These are phyloP conservation scores for Capsicum chinense DNA, from an alignment of 257 asterid species.

Conservation along the genomic window DNA sequence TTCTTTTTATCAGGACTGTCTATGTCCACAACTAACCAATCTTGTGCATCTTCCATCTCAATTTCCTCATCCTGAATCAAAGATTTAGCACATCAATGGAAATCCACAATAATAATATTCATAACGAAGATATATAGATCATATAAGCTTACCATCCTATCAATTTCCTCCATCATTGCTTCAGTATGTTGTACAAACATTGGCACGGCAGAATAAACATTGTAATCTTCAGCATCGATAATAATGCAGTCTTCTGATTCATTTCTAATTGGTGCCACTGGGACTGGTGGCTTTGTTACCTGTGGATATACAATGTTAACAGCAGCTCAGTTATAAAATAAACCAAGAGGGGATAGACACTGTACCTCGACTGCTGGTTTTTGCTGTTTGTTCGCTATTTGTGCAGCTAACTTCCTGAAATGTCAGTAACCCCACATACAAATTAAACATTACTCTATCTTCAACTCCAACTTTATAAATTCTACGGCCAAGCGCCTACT, in stretches of 20 bases:
- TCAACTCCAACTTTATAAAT: too few species aligned
- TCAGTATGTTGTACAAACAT: constrained; percentile 77
- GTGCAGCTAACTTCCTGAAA: constrained; percentile 64
- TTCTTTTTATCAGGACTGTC: constrained; percentile 60
- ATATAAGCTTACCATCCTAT: constrained; percentile 60
- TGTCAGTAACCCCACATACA: not conserved
- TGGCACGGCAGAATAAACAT: constrained; percentile 55
- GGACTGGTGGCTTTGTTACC: constrained; percentile 47
- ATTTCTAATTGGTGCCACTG: constrained; percentile 34
- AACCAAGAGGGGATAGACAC: not conserved
- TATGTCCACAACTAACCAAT: constrained; percentile 54
- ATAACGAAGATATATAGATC: not conserved
- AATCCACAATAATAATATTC: not conserved
- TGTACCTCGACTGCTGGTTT: constrained; percentile 32
- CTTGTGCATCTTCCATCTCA: constrained; percentile 67
- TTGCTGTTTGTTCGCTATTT: constrained; percentile 56
- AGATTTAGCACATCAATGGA: constrained; percentile 11
- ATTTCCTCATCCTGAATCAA: constrained; percentile 49
- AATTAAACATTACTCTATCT: not conserved
- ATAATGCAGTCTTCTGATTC: constrained; percentile 46
- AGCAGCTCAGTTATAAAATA: not conserved
- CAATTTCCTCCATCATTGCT: constrained; percentile 83
- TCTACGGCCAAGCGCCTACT: not conserved
- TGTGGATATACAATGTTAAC: constrained; percentile 23
- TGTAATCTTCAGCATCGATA: constrained; percentile 49